Evolutionary conservation across 1,284 basidiomycete species (phyloP), one percentile per base, ranked within the genome.

Genomic region (Papiliotrema terrestris): DNA sequence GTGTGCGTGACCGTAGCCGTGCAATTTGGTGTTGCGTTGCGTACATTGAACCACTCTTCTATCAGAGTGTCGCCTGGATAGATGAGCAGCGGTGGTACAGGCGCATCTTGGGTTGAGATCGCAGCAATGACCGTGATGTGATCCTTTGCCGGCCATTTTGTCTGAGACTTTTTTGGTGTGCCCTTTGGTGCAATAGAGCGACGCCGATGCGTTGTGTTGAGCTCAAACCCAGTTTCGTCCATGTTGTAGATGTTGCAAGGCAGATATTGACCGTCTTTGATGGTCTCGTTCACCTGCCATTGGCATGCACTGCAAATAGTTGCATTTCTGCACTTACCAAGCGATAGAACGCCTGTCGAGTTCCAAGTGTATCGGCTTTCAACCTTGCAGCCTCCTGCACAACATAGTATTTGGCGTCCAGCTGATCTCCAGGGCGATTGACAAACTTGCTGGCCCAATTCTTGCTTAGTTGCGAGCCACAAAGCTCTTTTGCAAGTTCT

Each of bases 241-340:
- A 60, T 57, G 45, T 57, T 60, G 29, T 54, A 60, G 22, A 60
- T 48, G 39, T 54, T 48, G 29, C 13, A n/a, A 19, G 58, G 49
- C 2, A 25, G n/a, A 36, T 56, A 56, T 14, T 41, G 42, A 22
- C 41, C 22, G 25, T 45, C 36, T 14, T 38, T 51, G 25, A 49
- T 43, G 3, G 49, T 50, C 5, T 20, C 9, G 22, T 49, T 50
- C 11, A 53, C 54, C 54, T 59, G 42, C 22, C 32, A n/a, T n/a
- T n/a, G n/a, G n/a, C n/a, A n/a, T n/a, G n/a, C n/a, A n/a, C n/a
- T n/a, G n/a, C n/a, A n/a, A n/a, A n/a, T n/a, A n/a, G n/a, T n/a
- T n/a, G n/a, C n/a, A n/a, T n/a, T n/a, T n/a, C n/a, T n/a, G n/a
- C n/a, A 6, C 26, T 23, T 22, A 26, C 26, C 46, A 49, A 22